Conservation (phyloP, 208 protist species). For the Crithidia fasciculata region DNA sequence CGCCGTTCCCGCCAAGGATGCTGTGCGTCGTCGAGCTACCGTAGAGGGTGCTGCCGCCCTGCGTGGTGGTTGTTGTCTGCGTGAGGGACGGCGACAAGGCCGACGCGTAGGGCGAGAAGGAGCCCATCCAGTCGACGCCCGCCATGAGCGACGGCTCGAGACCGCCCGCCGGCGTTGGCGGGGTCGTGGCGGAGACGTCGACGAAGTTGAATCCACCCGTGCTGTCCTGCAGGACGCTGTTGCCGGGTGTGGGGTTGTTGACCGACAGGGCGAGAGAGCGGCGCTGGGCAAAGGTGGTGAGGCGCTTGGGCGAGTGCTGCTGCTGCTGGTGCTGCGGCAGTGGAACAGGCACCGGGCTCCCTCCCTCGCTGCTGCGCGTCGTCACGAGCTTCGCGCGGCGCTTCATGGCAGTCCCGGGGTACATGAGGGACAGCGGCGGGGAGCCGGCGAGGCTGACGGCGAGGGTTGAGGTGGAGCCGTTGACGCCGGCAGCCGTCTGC, state of each 20-base stretch:
- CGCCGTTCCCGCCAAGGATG: neutral
- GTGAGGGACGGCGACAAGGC: conserved; percentile 9
- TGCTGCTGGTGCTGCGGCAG: conserved; percentile 5
- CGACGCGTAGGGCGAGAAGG: conserved; percentile 21
- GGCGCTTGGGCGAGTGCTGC: neutral
- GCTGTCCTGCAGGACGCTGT: conserved; percentile 15
- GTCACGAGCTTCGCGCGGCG: neutral
- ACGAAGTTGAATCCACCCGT: conserved; percentile 9
- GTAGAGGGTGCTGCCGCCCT: conserved; percentile 18
- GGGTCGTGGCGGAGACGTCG: conserved; percentile 1
- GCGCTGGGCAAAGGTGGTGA: neutral
- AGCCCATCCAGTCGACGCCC: conserved; percentile 24
- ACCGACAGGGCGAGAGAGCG: neutral
- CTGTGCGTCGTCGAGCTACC: conserved; percentile 13
- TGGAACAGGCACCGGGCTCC: too few species aligned
- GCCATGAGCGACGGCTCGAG: conserved; percentile 31
- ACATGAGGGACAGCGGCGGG: neutral
- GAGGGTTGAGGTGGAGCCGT: neutral
- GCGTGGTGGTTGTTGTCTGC: conserved; percentile 11
- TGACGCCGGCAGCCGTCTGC: too few species aligned
- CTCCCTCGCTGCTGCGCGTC: neutral
- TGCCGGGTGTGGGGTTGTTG: neutral
- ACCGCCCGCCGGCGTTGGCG: conserved; percentile 3
- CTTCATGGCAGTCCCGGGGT: neutral
- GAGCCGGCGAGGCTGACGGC: conserved; percentile 2